Conservation (phyloP, 2,329 filamentous ascomycete species). For the Venturia asperata region DNA sequence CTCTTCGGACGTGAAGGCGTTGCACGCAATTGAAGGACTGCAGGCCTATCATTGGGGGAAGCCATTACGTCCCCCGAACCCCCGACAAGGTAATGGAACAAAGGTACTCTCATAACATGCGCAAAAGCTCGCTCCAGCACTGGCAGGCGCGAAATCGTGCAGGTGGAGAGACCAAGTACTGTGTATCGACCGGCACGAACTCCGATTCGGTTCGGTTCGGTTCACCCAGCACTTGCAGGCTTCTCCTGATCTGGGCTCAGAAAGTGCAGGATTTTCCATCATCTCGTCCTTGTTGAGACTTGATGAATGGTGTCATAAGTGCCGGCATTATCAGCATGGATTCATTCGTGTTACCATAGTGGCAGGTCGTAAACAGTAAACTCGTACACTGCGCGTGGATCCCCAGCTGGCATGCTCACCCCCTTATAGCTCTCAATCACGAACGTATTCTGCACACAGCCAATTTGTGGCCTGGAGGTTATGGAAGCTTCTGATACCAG, state of each 20-base stretch:
- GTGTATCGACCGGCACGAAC: not conserved
- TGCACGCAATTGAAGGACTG: not conserved
- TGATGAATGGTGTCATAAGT: not conserved
- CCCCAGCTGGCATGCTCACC: not conserved
- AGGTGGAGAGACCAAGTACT: not conserved
- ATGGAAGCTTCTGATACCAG: not conserved
- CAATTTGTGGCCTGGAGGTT: not conserved
- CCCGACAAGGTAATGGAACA: too few species aligned
- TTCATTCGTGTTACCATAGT: not conserved
- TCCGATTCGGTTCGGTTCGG: not conserved
- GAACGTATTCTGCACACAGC: not conserved
- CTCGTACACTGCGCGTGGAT: not conserved
- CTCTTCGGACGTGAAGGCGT: not conserved
- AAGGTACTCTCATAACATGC: not conserved
- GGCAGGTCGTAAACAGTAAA: not conserved
- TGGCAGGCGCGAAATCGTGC: not conserved
- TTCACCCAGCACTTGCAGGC: not conserved
- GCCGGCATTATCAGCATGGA: not conserved
- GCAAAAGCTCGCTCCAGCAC: not conserved
- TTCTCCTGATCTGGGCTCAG: not conserved
- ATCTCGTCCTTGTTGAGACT: not conserved
- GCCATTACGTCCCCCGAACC: not conserved
- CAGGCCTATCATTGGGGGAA: not conserved
- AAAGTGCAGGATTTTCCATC: not conserved
- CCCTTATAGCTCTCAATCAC: not conserved